Base-by-base conservation (phyloP, 345 rosid species). In the Linum usitatissimum region DNA sequence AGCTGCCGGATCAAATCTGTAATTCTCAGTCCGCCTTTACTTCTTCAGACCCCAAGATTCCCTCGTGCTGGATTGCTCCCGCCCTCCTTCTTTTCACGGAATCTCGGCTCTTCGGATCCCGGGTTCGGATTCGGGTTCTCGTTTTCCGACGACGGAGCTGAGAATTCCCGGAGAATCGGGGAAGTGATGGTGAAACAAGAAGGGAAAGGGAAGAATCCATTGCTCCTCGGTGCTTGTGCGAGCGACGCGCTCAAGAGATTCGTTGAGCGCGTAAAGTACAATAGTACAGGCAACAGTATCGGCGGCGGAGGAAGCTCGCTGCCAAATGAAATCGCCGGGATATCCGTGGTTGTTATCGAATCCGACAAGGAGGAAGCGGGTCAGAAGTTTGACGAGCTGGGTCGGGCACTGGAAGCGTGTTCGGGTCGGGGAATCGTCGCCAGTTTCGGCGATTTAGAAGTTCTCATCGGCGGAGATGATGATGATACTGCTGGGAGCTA, bases 1-100 rank as follows among this genome's bases (percentile, higher is more conserved):
- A 87, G 97, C 82, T 67, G 87, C 74, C 93, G 87, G 51, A 83
- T 91, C 53, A 91, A 91, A 83, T 80, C 84, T 34, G 91, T 95
- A 1, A 79, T 91, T 67, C 66, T 81, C 58, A 87, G 97, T 0
- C 97, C 97, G 0, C 76, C 86, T n/a, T 84, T 92, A 9, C 15
- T 45, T 15, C 51, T 45, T 15, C 51, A 3, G 15, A 10, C 7
- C 51, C 51, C 14, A 0, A 45, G 51, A 45, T 15, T 15, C 17
- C 51, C 51, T 10, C 51, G 13, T 14, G 13, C 51, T 7, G 84
- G 67, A 18, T 85, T 86, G 2, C 93, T 91, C 56, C 64, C 79
- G 68, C 87, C 87, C 39, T 75, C 83, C 40, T 77, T 87, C 53
- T 75, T 75, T 74, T 62, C 78, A 53, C 61, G 70, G 61, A 84